Percentiles rank a stretch among this genome's conserved stretches.
phyloP scores from a whole-genome alignment of 139 green algal genomes.

The Coelastrella sp. region DNA sequence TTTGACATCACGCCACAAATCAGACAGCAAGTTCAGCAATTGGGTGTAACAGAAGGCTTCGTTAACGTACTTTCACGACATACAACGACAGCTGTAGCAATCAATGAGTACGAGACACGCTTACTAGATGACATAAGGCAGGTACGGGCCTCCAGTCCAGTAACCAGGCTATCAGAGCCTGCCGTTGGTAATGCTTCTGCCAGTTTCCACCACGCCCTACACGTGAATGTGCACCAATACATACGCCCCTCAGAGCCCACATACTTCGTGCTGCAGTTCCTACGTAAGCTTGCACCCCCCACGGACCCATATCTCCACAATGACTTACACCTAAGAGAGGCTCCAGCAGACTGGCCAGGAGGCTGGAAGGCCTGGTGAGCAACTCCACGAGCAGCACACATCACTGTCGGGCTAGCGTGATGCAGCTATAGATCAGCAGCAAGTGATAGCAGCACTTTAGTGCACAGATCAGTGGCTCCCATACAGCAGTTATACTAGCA shows the following conservation, averaged over 20 bases:
- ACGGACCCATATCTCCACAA: conserved; percentile 87
- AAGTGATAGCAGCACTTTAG: neutral
- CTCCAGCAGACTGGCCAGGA: conserved; percentile 70
- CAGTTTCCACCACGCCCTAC: no score
- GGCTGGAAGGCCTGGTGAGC: conserved; percentile 66
- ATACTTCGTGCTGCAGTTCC: conserved; percentile 53
- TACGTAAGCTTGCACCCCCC: conserved; percentile 73
- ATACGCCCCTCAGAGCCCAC: no score
- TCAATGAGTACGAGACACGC: conserved; percentile 84
- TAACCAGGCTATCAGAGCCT: neutral
- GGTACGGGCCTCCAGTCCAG: conserved; percentile 29
- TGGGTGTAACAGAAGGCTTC: conserved; percentile 66
- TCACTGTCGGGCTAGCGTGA: neutral
- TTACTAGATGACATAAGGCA: conserved; percentile 86
- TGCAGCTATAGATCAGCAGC: neutral
- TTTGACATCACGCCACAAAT: conserved; percentile 74
- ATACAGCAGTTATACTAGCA: neutral
- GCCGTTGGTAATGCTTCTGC: no score
- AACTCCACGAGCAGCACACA: neutral
- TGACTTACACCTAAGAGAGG: conserved; percentile 82
- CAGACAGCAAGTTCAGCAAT: conserved; percentile 53
- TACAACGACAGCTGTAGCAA: conserved; percentile 77
- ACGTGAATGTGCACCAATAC: no score
- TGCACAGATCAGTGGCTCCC: no score
- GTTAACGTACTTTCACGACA: conserved; percentile 78